phyloP scores from a whole-genome alignment of 2,329 filamentous ascomycete genomes.

The Penicillium sp. region DNA sequence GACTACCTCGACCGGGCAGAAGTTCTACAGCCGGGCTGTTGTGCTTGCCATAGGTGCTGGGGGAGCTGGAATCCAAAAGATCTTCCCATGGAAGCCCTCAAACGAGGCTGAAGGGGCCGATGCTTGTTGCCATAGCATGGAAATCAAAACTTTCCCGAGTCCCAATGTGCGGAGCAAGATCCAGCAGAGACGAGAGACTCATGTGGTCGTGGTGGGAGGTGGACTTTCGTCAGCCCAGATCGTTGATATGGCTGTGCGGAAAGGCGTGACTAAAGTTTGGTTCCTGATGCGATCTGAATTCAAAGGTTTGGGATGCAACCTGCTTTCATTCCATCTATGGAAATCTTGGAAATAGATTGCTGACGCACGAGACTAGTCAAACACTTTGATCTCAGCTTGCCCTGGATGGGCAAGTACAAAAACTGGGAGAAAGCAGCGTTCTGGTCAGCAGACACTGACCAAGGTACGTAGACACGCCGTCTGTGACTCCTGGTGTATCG shows the following conservation, averaged over 20 bases:
- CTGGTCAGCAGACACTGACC: constrained; percentile 73
- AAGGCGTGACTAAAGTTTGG: constrained; percentile 69
- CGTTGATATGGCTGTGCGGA: constrained; percentile 66
- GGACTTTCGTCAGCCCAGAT: constrained; percentile 78
- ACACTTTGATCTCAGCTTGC: constrained; percentile 74
- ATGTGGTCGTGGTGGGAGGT: constrained; percentile 72
- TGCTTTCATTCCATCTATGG: not conserved
- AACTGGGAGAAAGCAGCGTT: constrained; percentile 77
- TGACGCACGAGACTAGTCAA: constrained; percentile 56
- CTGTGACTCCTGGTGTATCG: not conserved
- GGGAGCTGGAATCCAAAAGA: constrained; percentile 64
- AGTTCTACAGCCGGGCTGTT: constrained; percentile 64
- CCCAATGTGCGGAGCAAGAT: constrained; percentile 59
- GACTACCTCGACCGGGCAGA: constrained; percentile 55
- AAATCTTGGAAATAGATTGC: not conserved
- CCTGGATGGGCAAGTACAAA: constrained; percentile 81
- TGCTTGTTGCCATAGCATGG: constrained; percentile 63
- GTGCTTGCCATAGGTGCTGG: constrained; percentile 73
- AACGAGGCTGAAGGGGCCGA: constrained; percentile 52
- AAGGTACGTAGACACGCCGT: constrained; percentile 43
- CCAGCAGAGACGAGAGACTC: constrained; percentile 55
- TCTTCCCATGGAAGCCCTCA: constrained; percentile 47
- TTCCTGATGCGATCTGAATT: constrained; percentile 66
- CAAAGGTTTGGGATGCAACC: constrained; percentile 43
- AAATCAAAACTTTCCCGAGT: constrained; percentile 63